Conservation (phyloP, 2,329 filamentous ascomycete species). For the Neonectria punicea region DNA sequence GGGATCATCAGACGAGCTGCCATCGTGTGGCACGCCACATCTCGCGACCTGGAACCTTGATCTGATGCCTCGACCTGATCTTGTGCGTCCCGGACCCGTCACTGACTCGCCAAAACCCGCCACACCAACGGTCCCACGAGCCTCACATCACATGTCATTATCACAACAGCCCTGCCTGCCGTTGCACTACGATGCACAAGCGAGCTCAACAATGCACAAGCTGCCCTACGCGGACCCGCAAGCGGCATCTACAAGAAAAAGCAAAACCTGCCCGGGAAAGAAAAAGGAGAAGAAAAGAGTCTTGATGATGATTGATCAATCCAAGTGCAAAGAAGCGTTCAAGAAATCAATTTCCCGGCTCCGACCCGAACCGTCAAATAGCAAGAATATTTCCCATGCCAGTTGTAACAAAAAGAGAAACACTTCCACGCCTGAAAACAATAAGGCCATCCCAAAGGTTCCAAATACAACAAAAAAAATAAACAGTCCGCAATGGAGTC, state of each 20-base stretch:
- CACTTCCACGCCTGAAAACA: slow-evolving; percentile 29
- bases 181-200: neutral
- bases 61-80: slow-evolving; percentile 40
- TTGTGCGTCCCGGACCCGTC: slow-evolving; percentile 33
- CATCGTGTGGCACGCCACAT: slow-evolving; percentile 41
- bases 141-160: slow-evolving; percentile 38
- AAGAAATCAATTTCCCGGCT: slow-evolving; percentile 42
- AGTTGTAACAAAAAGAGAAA: slow-evolving; percentile 26
- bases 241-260: slow-evolving; percentile 11
- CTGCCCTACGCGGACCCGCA: neutral
- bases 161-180: neutral
- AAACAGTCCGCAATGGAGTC: slow-evolving; percentile 40
- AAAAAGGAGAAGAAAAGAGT: slow-evolving; percentile 15
- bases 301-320: slow-evolving; percentile 18
- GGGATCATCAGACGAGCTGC: slow-evolving; percentile 45
- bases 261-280: neutral
- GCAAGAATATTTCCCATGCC: slow-evolving; percentile 34
- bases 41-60: slow-evolving; percentile 40
- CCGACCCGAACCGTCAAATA: slow-evolving; percentile 31
- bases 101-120: slow-evolving; percentile 32
- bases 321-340: slow-evolving; percentile 25
- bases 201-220: neutral
- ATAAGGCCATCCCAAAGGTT: slow-evolving; percentile 23
- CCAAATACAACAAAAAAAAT: slow-evolving; percentile 30
- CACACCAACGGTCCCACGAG: slow-evolving; percentile 26